Base-by-base conservation (phyloP, 176 grass and related monocot genomes). In the Carex cristatella region DNA sequence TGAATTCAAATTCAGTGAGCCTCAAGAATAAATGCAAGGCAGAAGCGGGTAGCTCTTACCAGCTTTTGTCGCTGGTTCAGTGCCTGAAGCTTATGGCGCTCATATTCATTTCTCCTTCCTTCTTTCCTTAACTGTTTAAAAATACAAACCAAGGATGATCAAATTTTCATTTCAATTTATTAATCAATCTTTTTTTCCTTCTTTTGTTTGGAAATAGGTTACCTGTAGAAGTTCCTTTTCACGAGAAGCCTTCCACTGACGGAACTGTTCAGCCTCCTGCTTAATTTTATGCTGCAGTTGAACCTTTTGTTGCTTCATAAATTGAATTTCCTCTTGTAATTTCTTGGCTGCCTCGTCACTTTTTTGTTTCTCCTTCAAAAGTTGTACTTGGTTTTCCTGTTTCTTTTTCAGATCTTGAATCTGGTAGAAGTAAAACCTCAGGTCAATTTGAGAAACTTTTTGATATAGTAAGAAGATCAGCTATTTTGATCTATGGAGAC, bases 221-320 rank as follows among this genome's bases (percentile, higher is more conserved):
- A 95, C 96, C 91, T 98, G 97, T 49, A 94, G 84, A 84, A 99
- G 91, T 89, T 99, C 97, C 86, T 99, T 99, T 86, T 99, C 97
- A 68, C 97, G 93, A 67, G 88, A 87, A 92, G 97, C 91, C 81
- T 96, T 99, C 97, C 93, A 99, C 59, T 90, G 93, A 62, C 93
- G 90, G 84, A 99, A 96, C 33, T 94, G 97, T 88, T 95, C 97
- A 56, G 91, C 90, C 86, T 99, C 97, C 92, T 99, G 93, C 87
- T 99, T 99, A 63, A 99, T 99, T 87, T 96, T 99, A 85, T 99
- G 89, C 67, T 96, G 93, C 80, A 99, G 76, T 88, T 96, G 97
- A 84, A 99, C 97, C 90, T 98, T 98, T 89, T 98, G 96, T 74
- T 91, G 27, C 57, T 98, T 95, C 51, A 98, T 98, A 90, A 89